A percentile compares a stretch with the other conserved stretches of the same genome.
Evolutionary conservation across 441 rosid genomes (phyloP).

Genomic region (Isatis lusitanica): DNA sequence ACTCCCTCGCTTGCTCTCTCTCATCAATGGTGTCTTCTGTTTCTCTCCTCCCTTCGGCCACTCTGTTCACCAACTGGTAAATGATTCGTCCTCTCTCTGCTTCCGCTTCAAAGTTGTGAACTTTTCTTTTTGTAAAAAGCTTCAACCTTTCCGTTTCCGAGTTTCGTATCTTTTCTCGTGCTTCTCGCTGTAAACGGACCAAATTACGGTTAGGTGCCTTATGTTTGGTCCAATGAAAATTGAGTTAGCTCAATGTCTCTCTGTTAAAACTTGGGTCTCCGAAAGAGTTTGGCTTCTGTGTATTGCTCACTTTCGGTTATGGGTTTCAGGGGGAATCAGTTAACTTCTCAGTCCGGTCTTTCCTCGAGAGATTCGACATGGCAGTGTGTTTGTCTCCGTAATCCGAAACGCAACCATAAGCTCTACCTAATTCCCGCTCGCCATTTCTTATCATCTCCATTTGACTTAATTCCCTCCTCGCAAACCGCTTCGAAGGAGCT

Average conservation of each 20-base stretch:
- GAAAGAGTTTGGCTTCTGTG: background rate
- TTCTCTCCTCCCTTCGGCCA: constrained; percentile 27
- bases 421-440: constrained; percentile 40
- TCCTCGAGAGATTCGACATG: constrained; percentile 23
- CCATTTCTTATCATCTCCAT: constrained; percentile 36
- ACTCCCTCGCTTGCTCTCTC: background rate
- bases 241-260: too few relatives aligned
- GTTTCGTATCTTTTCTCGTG: background rate
- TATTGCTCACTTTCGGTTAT: constrained; percentile 10
- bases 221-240: background rate
- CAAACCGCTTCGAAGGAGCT: constrained; percentile 31
- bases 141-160: background rate
- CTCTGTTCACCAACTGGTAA: constrained; percentile 29
- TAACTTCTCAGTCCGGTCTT: constrained; percentile 28
- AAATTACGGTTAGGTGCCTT: background rate
- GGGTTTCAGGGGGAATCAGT: constrained; percentile 48
- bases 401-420: constrained; percentile 37
- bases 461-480: constrained; percentile 39
- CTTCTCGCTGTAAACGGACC: background rate
- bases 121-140: background rate
- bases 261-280: background rate
- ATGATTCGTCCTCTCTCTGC: constrained; percentile 1
- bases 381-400: constrained; percentile 37
- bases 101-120: background rate
- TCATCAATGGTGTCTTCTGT: constrained; percentile 34